Conservation (phyloP, 108 stramenopile genomes). For the Cyclostephanos tholiformis region DNA sequence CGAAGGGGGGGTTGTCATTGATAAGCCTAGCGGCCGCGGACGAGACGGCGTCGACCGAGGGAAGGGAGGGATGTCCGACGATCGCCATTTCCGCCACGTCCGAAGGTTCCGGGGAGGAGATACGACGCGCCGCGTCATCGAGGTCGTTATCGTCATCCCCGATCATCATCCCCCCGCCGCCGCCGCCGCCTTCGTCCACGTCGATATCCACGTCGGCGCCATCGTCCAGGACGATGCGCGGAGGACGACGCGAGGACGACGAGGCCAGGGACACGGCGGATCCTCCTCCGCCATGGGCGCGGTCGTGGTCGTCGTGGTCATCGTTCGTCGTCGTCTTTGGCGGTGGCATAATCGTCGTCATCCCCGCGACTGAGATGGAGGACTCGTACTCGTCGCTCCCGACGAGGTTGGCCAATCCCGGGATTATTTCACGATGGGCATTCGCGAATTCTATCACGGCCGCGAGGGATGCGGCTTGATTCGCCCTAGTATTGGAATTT, state of each 20-base stretch:
- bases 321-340: background rate
- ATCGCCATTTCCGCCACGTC: background rate
- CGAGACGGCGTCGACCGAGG: constrained; percentile 59
- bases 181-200: background rate
- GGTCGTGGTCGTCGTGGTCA: background rate
- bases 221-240: no score
- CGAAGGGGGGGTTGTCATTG: constrained; percentile 75
- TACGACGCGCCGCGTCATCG: no score
- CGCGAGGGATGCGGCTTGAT: constrained; percentile 12
- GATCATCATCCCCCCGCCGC: background rate
- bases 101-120: constrained; percentile 1
- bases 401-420: constrained; percentile 22
- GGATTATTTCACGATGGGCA: constrained; percentile 13
- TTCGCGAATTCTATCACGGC: constrained; percentile 10
- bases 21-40: constrained; percentile 54
- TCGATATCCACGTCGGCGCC: no score
- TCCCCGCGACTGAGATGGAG: background rate
- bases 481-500: background rate
- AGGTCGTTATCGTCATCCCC: no score
- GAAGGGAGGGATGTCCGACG: constrained; percentile 44
- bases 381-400: background rate
- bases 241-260: no score
- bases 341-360: background rate
- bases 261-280: no score
- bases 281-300: no score